These are phyloP conservation scores for Eutrema heterophyllum DNA, from an alignment of 345 rosid genomes.

Conservation along the genomic window DNA sequence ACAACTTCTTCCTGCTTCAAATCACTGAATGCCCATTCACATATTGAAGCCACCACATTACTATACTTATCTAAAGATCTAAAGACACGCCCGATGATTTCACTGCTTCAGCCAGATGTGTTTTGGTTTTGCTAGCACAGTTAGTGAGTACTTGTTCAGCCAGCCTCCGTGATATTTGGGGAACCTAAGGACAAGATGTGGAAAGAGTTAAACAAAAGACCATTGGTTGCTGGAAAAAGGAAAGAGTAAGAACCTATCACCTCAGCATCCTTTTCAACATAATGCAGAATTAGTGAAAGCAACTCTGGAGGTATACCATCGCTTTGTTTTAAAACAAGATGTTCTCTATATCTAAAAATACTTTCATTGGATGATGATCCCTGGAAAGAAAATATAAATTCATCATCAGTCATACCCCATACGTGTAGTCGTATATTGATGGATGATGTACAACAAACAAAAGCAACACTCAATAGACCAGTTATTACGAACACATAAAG, in stretches of 20 bases:
- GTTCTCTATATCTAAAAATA: conserved; percentile 61
- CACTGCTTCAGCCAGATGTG: conserved; percentile 45
- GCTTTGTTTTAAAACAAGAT: conserved; percentile 56
- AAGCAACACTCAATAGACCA: background rate
- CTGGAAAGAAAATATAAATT: conserved; percentile 29
- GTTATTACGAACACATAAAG: background rate
- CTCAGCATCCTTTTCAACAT: conserved; percentile 53
- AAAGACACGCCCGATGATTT: conserved; percentile 39
- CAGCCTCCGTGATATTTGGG: conserved; percentile 51
- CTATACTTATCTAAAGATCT: conserved; percentile 50
- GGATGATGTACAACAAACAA: background rate
- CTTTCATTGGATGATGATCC: conserved; percentile 52
- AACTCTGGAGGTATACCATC: conserved; percentile 32
- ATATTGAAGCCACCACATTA: conserved; percentile 50
- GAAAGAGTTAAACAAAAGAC: background rate
- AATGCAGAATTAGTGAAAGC: conserved; percentile 41
- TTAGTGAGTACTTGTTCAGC: conserved; percentile 57
- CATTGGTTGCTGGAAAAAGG: background rate
- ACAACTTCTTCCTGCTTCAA: conserved; percentile 35
- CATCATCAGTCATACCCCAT: background rate
- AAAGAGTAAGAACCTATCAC: conserved; percentile 33
- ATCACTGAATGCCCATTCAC: conserved; percentile 36
- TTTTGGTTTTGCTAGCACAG: conserved; percentile 54
- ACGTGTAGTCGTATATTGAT: background rate
- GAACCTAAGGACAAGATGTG: conserved; percentile 42